Evolutionary conservation across 2,329 filamentous ascomycete genomes (phyloP).

Genomic region (Aspergillus glaucus): DNA sequence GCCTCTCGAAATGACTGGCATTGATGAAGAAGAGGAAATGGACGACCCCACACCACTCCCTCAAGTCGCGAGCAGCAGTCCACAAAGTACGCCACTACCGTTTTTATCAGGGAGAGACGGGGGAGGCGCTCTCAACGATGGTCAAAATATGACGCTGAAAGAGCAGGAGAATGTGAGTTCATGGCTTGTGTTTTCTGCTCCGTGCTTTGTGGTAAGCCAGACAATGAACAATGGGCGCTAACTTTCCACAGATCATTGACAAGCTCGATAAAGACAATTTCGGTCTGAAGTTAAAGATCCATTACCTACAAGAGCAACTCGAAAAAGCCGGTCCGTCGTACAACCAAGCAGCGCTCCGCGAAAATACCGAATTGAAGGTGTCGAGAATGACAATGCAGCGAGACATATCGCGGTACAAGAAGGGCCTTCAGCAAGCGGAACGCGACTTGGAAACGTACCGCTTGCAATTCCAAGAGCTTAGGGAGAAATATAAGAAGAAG

Average conservation of each 20-base stretch:
- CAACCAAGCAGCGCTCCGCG: slow-evolving; percentile 79
- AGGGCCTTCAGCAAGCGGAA: slow-evolving; percentile 74
- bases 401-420: slow-evolving; percentile 80
- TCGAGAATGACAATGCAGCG: slow-evolving; percentile 83
- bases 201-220: background rate
- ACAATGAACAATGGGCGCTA: slow-evolving; percentile 3
- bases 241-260: slow-evolving; percentile 60
- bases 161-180: slow-evolving; percentile 77
- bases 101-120: slow-evolving; percentile 58
- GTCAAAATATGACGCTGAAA: slow-evolving; percentile 75
- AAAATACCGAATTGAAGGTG: slow-evolving; percentile 95
- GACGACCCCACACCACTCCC: slow-evolving; percentile 67
- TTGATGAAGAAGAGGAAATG: slow-evolving; percentile 59
- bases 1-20: slow-evolving; percentile 61
- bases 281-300: slow-evolving; percentile 90
- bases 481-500: slow-evolving; percentile 71
- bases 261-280: slow-evolving; percentile 99
- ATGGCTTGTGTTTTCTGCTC: background rate
- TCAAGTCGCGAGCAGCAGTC: slow-evolving; percentile 70
- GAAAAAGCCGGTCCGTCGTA: slow-evolving; percentile 82
- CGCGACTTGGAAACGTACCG: slow-evolving; percentile 79
- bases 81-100: slow-evolving; percentile 73
- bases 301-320: slow-evolving; percentile 88
- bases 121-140: slow-evolving; percentile 69
- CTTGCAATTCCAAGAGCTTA: slow-evolving; percentile 72